phyloP scores from a whole-genome alignment of 345 rosid species.

The Salix arbutifolia region DNA sequence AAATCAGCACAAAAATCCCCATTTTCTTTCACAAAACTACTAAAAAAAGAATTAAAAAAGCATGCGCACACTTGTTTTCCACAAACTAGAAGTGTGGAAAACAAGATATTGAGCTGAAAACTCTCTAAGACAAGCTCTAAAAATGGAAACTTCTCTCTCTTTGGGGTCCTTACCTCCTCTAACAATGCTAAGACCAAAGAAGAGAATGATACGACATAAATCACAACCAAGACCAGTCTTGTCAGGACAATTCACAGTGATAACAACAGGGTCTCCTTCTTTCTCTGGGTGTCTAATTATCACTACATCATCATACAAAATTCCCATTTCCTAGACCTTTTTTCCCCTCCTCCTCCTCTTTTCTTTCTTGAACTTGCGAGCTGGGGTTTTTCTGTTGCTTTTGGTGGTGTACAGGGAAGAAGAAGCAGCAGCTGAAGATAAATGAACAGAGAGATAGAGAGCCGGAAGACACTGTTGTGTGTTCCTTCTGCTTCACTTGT shows the following conservation, averaged over 20 bases:
- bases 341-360: neutral
- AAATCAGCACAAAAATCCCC: neutral
- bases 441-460: neutral
- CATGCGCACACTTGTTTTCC: neutral
- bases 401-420: constrained; percentile 4
- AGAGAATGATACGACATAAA: constrained; percentile 85
- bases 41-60: neutral
- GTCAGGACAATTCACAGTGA: constrained; percentile 91
- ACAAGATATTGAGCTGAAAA: neutral
- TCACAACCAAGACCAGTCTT: constrained; percentile 96
- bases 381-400: neutral
- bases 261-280: constrained; percentile 67
- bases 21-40: neutral
- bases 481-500: constrained; percentile 35
- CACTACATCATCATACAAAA: constrained; percentile 78
- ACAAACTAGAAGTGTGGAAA: neutral
- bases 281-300: constrained; percentile 62
- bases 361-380: neutral
- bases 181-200: constrained; percentile 82
- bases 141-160: neutral
- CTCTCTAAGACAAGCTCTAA: neutral
- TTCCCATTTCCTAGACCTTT: constrained; percentile 50
- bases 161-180: constrained; percentile 59
- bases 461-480: neutral
- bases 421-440: neutral